phyloP scores from a whole-genome alignment of 352 stramenopile species.

The Phytopythium kandeliae region DNA sequence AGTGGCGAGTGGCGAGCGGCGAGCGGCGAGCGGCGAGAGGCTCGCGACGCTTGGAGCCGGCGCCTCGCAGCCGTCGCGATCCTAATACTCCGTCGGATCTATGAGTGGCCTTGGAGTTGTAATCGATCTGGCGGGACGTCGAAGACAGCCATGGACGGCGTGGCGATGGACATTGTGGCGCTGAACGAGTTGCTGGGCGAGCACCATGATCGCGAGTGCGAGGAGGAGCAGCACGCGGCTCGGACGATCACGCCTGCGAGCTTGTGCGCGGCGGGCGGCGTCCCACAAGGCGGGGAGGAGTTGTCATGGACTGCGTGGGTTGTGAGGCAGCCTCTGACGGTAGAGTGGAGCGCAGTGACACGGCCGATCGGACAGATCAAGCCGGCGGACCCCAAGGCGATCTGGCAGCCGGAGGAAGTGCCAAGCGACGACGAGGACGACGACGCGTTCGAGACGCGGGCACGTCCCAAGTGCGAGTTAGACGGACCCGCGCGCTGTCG shows the following conservation, averaged over 20 bases:
- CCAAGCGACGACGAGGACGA: conserved; percentile 76
- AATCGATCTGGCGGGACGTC: background rate
- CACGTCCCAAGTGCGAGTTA: conserved; percentile 46
- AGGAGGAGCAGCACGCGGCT: conserved; percentile 9
- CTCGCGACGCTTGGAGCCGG: background rate
- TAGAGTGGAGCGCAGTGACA: conserved; percentile 23
- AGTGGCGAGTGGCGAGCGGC: too few relatives aligned
- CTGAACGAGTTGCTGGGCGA: conserved; percentile 26
- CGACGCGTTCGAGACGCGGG: conserved; percentile 43
- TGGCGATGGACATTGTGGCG: conserved; percentile 23
- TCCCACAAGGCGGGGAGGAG: conserved; percentile 22
- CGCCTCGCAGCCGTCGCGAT: background rate
- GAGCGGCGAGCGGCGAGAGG: too few relatives aligned
- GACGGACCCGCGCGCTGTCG: too few relatives aligned
- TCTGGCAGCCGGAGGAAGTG: conserved; percentile 69
- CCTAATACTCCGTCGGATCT: too few relatives aligned
- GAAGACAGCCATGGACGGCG: conserved; percentile 18
- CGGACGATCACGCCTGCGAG: conserved; percentile 23
- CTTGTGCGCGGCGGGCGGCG: conserved; percentile 12
- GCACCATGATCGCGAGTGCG: conserved; percentile 19
- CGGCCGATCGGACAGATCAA: conserved; percentile 71
- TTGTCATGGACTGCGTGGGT: too few relatives aligned
- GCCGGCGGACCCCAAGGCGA: conserved; percentile 49
- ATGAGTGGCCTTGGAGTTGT: too few relatives aligned
- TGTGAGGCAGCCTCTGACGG: too few relatives aligned